Base-by-base conservation (phyloP, 2,329 filamentous ascomycete genomes). In the Neopestalotiopsis rosae region DNA sequence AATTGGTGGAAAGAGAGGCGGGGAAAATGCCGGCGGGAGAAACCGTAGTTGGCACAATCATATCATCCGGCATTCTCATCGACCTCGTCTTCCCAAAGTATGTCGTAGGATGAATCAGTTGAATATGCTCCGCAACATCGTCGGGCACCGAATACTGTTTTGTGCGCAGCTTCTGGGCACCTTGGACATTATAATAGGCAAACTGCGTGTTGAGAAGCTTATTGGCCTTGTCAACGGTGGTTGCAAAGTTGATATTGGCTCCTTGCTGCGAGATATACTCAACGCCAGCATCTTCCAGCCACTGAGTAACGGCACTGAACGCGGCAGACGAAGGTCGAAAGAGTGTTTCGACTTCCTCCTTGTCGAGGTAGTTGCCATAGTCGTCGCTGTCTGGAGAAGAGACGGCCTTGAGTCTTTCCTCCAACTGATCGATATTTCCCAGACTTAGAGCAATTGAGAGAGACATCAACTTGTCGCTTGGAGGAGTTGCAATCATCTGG, bases 101-200 rank as follows among this genome's bases (percentile, higher is more conserved):
- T n/a, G 81, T 82, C 3, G 82, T 83, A 0, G 82, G 82, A 45
- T 81, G 79, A 62, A 84, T 77, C 34, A 83, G 70, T 69, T 82
- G 80, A 69, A 84, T 79, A 67, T 79, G 67, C 2, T 64, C 32
- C 3, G 75, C 71, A 66, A 84, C 69, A 20, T 78, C 72, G 7
- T 80, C 76, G 0, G 71, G 71, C n/a, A 73, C 70, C 1, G 70
- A 72, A 61, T 72, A 73, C 42, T 69, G 67, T 3, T 61, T 69
- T n/a, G 71, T 73, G 30, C 71, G 68, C 68, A 71, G 76, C 71
- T 83, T 81, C 40, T 77, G 76, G 24, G 75, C 72, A 4, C 73
- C 77, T 5, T 77, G 79, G 14, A 76, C 75, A 67, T 79, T 73
- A 64, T 75, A 78, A 70, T 75, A 75, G 64, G 74, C 71, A 69